Percentiles rank a stretch among this genome's conserved stretches.
These are phyloP conservation scores for Nothophytophthora sp. DNA, from an alignment of 352 stramenopile genomes.

Conservation along the genomic window DNA sequence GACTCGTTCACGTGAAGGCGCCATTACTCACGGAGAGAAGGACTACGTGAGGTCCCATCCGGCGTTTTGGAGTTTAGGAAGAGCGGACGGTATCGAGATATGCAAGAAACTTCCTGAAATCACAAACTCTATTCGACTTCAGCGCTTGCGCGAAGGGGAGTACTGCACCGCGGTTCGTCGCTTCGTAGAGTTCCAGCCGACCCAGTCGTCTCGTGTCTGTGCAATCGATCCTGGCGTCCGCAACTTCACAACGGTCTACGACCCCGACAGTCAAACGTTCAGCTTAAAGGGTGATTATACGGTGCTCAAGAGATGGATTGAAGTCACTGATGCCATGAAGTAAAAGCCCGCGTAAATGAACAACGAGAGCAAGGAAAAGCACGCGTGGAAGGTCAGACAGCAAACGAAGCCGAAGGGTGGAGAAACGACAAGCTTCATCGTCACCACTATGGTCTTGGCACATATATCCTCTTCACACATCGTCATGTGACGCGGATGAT, in stretches of 20 bases:
- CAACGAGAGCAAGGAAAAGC: not conserved
- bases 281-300: too few species aligned
- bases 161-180: not conserved
- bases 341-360: not conserved
- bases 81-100: not conserved
- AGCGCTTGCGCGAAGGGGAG: not conserved
- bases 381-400: not conserved
- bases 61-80: not conserved
- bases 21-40: too few species aligned
- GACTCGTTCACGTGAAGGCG: too few species aligned
- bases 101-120: not conserved
- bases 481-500: not conserved
- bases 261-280: not conserved
- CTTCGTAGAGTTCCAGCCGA: too few species aligned
- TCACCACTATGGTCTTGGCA: not conserved
- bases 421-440: not conserved
- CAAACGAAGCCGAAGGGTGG: not conserved
- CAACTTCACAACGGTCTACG: not conserved
- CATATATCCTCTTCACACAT: not conserved
- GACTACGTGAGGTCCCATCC: too few species aligned
- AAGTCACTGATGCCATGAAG: not conserved
- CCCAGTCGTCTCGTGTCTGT: not conserved
- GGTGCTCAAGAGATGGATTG: too few species aligned
- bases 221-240: not conserved
- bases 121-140: not conserved